Conservation (phyloP, 371 early-diverging fungal species). For the Catenaria anguillulae region DNA sequence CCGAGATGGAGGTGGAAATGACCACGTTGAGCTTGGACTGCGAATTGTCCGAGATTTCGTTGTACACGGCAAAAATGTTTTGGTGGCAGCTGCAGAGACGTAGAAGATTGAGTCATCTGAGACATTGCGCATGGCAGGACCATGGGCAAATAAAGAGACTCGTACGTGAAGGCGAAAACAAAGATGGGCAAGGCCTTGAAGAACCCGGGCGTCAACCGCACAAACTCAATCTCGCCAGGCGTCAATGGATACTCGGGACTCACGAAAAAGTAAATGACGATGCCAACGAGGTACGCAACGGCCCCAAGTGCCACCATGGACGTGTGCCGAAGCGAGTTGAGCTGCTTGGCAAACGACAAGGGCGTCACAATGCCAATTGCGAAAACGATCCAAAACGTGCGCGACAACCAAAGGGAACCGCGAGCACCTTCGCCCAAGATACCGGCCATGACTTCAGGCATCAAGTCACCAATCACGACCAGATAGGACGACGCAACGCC, state of each 20-base stretch:
- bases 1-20: conserved; percentile 55
- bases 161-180: conserved; percentile 96
- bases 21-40: conserved; percentile 43
- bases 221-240: conserved; percentile 27
- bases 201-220: conserved; percentile 46
- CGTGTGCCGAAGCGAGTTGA: conserved; percentile 92
- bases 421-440: conserved; percentile 7
- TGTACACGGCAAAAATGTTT: conserved; percentile 79
- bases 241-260: conserved; percentile 31
- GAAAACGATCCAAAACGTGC: conserved; percentile 74
- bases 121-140: too few relatives aligned
- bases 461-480: conserved; percentile 88
- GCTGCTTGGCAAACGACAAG: conserved; percentile 58
- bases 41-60: conserved; percentile 74
- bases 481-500: conserved; percentile 98
- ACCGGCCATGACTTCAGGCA: conserved; percentile 52
- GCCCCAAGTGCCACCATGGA: conserved; percentile 79
- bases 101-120: conserved; percentile 4
- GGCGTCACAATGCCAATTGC: conserved; percentile 58
- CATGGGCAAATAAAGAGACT: neutral
- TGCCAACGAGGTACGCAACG: conserved; percentile 72
- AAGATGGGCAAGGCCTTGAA: conserved; percentile 85
- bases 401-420: conserved; percentile 28
- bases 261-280: conserved; percentile 68
- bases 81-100: conserved; percentile 13